Base-by-base conservation (phyloP, 148 eudicot species). In the Amaranthus hypochondriacus region DNA sequence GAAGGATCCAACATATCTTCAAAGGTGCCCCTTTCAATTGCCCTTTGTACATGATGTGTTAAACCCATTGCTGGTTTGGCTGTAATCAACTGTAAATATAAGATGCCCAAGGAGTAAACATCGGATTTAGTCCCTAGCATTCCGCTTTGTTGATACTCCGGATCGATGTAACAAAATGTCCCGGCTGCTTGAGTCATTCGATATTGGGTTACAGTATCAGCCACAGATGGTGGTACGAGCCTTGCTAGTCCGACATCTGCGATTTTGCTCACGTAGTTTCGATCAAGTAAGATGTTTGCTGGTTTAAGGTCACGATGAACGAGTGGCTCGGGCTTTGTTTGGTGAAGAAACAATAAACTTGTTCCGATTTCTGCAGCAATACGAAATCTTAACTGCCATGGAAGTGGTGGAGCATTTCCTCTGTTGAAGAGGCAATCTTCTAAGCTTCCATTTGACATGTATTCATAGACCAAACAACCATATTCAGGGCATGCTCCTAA, bases 241-340 rank as follows among this genome's bases (percentile, higher is more conserved):
- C 96, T 81, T 11, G 92, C 87, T 55, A 90, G 63, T 9, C 96
- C 96, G 9, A 88, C 96, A 56, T 90, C 92, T 18, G 90, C 72
- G 48, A 90, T 90, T 66, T 90, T 90, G 81, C 89, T 83, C 5
- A 87, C 86, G n/a, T 62, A 87, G 67, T 88, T 84, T 2, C 79
- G 78, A 81, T 88, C 96, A 2, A 88, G 82, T 7, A 90, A 72
- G 56, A 90, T 88, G 74, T 90, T 86, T 13, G 77, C 92, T 0
- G 96, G 96, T 67, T 90, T 88, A 6, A 90, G 86, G 74, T 90
- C 96, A 10, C 96, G 86, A 76, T 90, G 96, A 49, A 90, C 92
- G 3, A 90, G 68, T 11, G 96, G 96, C 67, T 90, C 90, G 0
- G 92, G 92, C 75, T 90, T 90, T 7, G 92, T 74, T 66, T 83